Evolutionary conservation across 2,329 filamentous ascomycete genomes (phyloP).

Genomic region (Mollisiaceae sp.): DNA sequence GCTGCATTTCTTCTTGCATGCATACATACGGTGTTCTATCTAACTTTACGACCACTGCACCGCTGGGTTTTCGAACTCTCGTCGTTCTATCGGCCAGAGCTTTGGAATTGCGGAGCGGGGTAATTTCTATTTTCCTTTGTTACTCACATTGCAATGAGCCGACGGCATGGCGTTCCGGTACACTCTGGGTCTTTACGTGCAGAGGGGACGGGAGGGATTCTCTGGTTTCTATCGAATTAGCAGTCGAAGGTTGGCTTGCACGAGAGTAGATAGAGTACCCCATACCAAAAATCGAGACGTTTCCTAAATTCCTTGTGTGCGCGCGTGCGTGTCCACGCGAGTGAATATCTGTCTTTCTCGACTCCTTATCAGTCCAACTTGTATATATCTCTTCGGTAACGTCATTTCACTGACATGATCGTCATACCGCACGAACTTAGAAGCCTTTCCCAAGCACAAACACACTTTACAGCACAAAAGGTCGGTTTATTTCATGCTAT

Average conservation of each 20-base stretch:
- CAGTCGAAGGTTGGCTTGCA: background rate
- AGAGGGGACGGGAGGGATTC: constrained; percentile 4
- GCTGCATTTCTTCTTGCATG: constrained; percentile 3
- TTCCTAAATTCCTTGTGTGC: background rate
- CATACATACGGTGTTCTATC: constrained; percentile 6
- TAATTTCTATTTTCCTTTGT: constrained; percentile 16
- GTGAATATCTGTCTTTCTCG: background rate
- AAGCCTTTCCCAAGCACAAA: no score
- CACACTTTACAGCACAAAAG: no score
- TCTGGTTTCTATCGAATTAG: constrained; percentile 18
- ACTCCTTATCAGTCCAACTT: no score
- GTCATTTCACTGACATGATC: no score
- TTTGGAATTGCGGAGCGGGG: constrained; percentile 11
- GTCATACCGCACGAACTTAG: no score
- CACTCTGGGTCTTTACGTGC: constrained; percentile 4
- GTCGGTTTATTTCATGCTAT: no score
- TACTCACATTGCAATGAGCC: background rate
- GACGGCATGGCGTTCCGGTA: constrained; percentile 32
- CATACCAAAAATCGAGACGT: background rate
- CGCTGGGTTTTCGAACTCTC: constrained; percentile 6
- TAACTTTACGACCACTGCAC: background rate
- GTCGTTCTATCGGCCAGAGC: constrained; percentile 6
- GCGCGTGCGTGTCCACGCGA: background rate
- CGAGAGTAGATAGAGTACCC: constrained; percentile 21
- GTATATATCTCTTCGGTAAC: no score